Base-by-base conservation (phyloP, 2,329 filamentous ascomycete genomes). In the Nothopassalora personata region DNA sequence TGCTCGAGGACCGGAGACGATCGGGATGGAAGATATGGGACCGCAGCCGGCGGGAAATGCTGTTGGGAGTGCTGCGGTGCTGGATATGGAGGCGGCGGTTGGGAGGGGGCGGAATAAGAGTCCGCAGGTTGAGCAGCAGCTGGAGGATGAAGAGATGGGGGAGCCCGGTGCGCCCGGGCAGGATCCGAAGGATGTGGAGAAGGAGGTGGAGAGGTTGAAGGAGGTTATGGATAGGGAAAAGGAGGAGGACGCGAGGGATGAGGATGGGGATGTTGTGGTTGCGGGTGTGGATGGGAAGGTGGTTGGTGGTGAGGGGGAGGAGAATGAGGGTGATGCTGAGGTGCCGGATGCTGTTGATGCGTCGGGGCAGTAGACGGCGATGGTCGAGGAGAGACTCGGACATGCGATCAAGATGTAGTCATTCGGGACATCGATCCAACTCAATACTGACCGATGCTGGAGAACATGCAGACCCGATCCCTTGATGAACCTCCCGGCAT, bases 1-100 rank as follows among this genome's bases (percentile, higher is more conserved):
- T 74, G 91, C 89, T 0, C 83, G 91, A 45, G 93, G 93, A 0
- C 94, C 94, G 0, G 85, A 90, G 31, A 82, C 90, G 66, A 88
- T 97, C 53, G 93, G 92, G 4, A 85, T 91, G 60, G 86, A 90
- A 66, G 94, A 99, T 71, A 88, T 90, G 64, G 94, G 94, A 0
- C 86, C 89, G 9, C 92, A 80, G 90, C 45, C 71, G 13, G 45
- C 67, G 1, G 67, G 64, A 1, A 65, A 58, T 1, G 67, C 66
- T 9, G 56, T 47, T 18, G 58, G 34, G 5, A 51, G 46, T 15
- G 48, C 50, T 23, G 59, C 62, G 4, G 10, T 31, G 27, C 64
- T 78, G 18, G 74, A 77, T 59, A 69, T 78, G 60, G 74, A 78
- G 50, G 74, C 74, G 50, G 75, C 76, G 6, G 70, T 76, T 10